Conservation (phyloP, 192 early-diverging fungal genomes). For the Entomortierella chlamydospora region DNA sequence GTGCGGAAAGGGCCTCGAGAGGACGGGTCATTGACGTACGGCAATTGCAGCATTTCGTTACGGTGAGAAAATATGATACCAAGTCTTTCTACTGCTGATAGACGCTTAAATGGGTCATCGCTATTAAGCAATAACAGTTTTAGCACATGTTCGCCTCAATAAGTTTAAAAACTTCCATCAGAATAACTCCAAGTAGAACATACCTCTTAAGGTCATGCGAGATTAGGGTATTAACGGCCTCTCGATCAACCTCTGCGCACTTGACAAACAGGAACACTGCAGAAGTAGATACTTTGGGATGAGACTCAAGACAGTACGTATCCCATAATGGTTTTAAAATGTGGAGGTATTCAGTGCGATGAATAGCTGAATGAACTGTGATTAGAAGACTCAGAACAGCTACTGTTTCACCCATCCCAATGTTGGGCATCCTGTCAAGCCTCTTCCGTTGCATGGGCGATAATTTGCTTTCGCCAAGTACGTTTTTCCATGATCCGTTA, state of each 20-base stretch:
- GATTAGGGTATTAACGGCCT: constrained; percentile 52
- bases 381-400: constrained; percentile 62
- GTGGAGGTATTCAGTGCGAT: constrained; percentile 48
- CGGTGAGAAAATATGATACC: constrained; percentile 61
- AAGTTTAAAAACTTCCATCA: background rate
- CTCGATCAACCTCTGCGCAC: constrained; percentile 65
- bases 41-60: constrained; percentile 57
- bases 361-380: constrained; percentile 62
- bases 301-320: constrained; percentile 60
- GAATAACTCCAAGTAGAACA: background rate
- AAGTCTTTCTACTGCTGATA: constrained; percentile 57
- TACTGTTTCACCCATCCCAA: constrained; percentile 56
- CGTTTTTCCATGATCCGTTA: background rate
- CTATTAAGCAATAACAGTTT: constrained; percentile 20
- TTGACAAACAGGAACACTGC: constrained; percentile 68
- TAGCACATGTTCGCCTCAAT: background rate
- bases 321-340: constrained; percentile 61
- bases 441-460: constrained; percentile 19
- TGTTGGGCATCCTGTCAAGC: constrained; percentile 41
- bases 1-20: constrained; percentile 60
- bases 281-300: constrained; percentile 52
- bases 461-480: background rate
- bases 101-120: constrained; percentile 45
- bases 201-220: constrained; percentile 63
- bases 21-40: constrained; percentile 61